Conservation (phyloP, 2,329 filamentous ascomycete species). For the Xylariaceae sp. region DNA sequence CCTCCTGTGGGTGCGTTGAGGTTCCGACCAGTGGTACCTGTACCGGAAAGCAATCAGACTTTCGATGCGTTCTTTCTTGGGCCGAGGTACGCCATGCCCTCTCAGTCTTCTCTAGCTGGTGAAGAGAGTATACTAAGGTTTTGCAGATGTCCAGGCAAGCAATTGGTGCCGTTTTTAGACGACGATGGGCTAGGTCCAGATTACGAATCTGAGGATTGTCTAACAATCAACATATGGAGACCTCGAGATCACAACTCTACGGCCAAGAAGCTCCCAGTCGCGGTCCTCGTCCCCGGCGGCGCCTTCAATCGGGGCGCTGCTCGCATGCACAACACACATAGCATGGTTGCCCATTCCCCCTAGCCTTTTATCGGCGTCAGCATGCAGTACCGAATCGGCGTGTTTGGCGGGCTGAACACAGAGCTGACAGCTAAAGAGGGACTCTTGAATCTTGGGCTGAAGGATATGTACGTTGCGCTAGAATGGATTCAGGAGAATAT, state of each 20-base stretch:
- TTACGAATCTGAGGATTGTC: conserved; percentile 20
- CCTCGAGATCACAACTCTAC: conserved; percentile 12
- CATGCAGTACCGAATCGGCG: conserved; percentile 61
- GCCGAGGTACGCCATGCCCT: conserved; percentile 28
- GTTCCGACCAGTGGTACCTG: conserved; percentile 37
- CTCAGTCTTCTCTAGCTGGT: conserved; percentile 28
- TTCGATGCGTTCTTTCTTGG: no score
- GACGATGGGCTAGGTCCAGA: conserved; percentile 45
- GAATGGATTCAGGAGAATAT: conserved; percentile 60
- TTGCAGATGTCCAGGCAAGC: conserved; percentile 30
- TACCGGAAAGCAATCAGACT: conserved; percentile 22
- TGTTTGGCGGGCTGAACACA: conserved; percentile 64
- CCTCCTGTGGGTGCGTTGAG: conserved; percentile 35
- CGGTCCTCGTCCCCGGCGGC: conserved; percentile 62
- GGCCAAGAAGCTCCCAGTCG: conserved; percentile 42
- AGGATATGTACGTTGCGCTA: conserved; percentile 56
- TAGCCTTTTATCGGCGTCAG: conserved; percentile 52
- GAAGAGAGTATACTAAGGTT: no score
- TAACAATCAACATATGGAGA: no score
- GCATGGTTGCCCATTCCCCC: conserved; percentile 54
- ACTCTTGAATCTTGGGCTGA: conserved; percentile 59
- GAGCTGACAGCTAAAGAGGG: conserved; percentile 47
- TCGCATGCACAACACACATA: conserved; percentile 54
- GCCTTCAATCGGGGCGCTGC: conserved; percentile 54
- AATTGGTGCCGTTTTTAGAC: conserved; percentile 49